A percentile compares a stretch with the other conserved stretches of the same genome.
Evolutionary conservation across 495 filamentous ascomycete species (phyloP).

Genomic region (Podospora conica): DNA sequence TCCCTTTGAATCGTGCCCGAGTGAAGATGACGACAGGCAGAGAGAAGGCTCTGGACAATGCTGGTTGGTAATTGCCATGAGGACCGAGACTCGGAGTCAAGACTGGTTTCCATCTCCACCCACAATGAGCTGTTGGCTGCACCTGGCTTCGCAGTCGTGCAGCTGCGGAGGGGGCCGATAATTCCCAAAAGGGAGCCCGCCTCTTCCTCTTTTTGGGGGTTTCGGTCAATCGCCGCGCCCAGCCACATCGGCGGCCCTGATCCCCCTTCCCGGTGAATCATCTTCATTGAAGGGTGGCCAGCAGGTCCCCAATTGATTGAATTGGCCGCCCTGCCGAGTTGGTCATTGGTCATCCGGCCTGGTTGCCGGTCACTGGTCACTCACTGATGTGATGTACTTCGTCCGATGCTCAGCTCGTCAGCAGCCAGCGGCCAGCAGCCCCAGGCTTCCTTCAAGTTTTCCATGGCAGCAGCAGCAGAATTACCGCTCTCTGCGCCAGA

Average conservation of each 20-base stretch:
- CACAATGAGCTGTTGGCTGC: neutral
- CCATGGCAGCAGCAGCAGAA: neutral
- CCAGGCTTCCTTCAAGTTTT: neutral
- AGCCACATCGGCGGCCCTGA: constrained; percentile 5
- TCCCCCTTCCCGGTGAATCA: constrained; percentile 16
- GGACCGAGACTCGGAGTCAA: neutral
- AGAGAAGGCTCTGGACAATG: neutral
- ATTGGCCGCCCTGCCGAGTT: neutral
- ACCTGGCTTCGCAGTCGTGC: neutral
- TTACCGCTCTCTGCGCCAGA: neutral
- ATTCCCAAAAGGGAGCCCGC: neutral
- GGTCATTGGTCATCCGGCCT: neutral
- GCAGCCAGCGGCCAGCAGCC: neutral
- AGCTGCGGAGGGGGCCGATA: neutral
- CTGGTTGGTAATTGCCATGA: neutral
- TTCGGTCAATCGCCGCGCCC: neutral
- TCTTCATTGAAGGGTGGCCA: constrained; percentile 13
- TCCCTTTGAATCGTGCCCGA: too few relatives aligned
- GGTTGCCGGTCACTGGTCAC: neutral
- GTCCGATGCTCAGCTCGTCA: neutral
- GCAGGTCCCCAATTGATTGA: neutral
- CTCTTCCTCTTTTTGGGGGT: neutral
- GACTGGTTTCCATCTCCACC: neutral
- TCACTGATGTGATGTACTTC: too few relatives aligned
- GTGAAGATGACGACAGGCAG: too few relatives aligned